A percentile compares a stretch with the other conserved stretches of the same genome.
These are phyloP conservation scores for Thalassiosira exigua DNA, from an alignment of 352 stramenopile genomes.

Conservation along the genomic window DNA sequence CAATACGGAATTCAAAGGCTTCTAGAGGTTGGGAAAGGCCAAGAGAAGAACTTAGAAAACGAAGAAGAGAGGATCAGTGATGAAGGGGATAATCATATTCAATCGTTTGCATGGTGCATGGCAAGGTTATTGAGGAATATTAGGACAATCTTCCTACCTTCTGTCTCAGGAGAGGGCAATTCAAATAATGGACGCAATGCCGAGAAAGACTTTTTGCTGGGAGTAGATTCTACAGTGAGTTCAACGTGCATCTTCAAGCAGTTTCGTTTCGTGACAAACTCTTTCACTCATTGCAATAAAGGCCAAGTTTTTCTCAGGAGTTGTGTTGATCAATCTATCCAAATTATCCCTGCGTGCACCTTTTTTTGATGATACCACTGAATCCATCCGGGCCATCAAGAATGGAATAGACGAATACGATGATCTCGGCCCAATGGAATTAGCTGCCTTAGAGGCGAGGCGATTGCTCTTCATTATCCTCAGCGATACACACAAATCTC, in stretches of 20 bases:
- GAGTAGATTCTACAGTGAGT: constrained; percentile 40
- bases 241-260: constrained; percentile 40
- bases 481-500: constrained; percentile 53
- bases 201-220: constrained; percentile 33
- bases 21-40: constrained; percentile 6
- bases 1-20: constrained; percentile 40
- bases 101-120: constrained; percentile 29
- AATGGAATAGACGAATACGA: constrained; percentile 44
- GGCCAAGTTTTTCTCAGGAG: constrained; percentile 59
- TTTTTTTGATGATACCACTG: constrained; percentile 35
- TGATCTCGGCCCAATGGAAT: constrained; percentile 24
- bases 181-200: too few species aligned
- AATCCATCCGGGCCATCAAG: constrained; percentile 39
- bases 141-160: constrained; percentile 38
- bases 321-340: constrained; percentile 63
- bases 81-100: constrained; percentile 13
- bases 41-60: background rate
- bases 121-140: constrained; percentile 43
- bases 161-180: constrained; percentile 1
- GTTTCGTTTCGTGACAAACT: too few species aligned
- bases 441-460: constrained; percentile 56
- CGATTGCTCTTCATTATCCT: constrained; percentile 67
- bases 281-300: too few species aligned
- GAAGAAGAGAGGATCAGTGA: background rate
- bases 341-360: constrained; percentile 61